Evolutionary conservation across 2,329 filamentous ascomycete genomes (phyloP), one percentile per base, ranked within the genome.

Genomic region (Penicillium sp.): DNA sequence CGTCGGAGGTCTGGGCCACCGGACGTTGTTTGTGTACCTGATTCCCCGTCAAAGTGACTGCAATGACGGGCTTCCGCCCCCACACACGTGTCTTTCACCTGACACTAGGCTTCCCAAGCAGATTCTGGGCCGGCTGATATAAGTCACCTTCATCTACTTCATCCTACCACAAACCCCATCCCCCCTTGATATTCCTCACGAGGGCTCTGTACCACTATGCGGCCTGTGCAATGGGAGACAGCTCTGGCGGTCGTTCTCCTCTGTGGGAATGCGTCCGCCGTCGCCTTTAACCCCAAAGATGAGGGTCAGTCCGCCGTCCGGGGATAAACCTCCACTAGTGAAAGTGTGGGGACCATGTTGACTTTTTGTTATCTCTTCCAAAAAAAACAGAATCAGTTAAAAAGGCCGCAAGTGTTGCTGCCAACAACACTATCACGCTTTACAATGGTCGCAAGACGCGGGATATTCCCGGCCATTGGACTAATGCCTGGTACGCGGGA

Each of bases 401-500:
- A 39, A 24, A 46, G 37, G 46, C 39, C 6, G 46, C 46, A 12
- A 34, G 43, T 3, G 37, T 34, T 27, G 46, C 39, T 7, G 49
- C 46, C 8, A 43, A 37, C 11, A 49, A 51, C 33, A 51, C 39
- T 8, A 42, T 45, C 25, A 43, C 43, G 6, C 24, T 13, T 4
- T 51, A 49, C 39, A 39, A 37, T 4, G 33, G 39, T 12, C 45
- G 44, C 8, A 13, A 24, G 1, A 35, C 46, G 6, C 39, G 35
- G 1, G 29, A 49, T 13, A 34, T 43, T 9, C 46, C 46, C 18
- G 63, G 64, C 24, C 52, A 64, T 25, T 48, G 65, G 8, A 54
- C 55, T 18, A 56, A 50, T 13, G 57, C 50, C 28, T 59, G 64
- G 53, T 88, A 81, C 84, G 83, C 84, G 67, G 83, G 75, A 7